Evolutionary conservation across 805 yeast genomes (phyloP).

Genomic region (Babjeviella inositovora): DNA sequence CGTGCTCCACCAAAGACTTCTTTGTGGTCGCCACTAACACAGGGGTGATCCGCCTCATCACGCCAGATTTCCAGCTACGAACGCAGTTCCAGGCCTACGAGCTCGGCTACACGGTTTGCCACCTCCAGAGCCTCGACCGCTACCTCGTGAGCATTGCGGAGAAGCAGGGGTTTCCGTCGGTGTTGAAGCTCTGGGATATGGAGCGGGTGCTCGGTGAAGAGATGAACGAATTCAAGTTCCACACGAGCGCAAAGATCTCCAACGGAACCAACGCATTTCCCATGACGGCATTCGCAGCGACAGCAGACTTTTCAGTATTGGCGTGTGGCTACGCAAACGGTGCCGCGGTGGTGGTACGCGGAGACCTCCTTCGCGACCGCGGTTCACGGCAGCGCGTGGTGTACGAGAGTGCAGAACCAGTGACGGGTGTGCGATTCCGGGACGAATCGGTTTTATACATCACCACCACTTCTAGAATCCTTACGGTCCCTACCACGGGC

Average conservation of each 20-base stretch:
- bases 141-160: constrained; percentile 63
- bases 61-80: constrained; percentile 25
- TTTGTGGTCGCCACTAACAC: constrained; percentile 45
- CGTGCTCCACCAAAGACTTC: constrained; percentile 36
- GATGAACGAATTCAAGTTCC: constrained; percentile 23
- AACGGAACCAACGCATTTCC: constrained; percentile 74
- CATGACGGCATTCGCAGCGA: constrained; percentile 43
- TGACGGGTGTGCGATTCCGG: constrained; percentile 58
- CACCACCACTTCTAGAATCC: constrained; percentile 56
- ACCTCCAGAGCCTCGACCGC: constrained; percentile 28
- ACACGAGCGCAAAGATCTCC: constrained; percentile 42
- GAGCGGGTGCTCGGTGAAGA: constrained; percentile 21
- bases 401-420: constrained; percentile 61
- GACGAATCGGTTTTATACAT: constrained; percentile 44
- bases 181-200: constrained; percentile 62
- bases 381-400: constrained; percentile 80
- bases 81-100: constrained; percentile 50
- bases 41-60: constrained; percentile 39
- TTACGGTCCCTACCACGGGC: constrained; percentile 66
- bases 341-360: constrained; percentile 63
- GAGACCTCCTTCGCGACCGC: constrained; percentile 76
- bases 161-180: constrained; percentile 51
- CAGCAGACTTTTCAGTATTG: constrained; percentile 39
- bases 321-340: constrained; percentile 82
- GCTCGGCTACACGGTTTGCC: constrained; percentile 45